Conservation (phyloP, 2,329 filamentous ascomycete genomes). For the Fulvia fulva region DNA sequence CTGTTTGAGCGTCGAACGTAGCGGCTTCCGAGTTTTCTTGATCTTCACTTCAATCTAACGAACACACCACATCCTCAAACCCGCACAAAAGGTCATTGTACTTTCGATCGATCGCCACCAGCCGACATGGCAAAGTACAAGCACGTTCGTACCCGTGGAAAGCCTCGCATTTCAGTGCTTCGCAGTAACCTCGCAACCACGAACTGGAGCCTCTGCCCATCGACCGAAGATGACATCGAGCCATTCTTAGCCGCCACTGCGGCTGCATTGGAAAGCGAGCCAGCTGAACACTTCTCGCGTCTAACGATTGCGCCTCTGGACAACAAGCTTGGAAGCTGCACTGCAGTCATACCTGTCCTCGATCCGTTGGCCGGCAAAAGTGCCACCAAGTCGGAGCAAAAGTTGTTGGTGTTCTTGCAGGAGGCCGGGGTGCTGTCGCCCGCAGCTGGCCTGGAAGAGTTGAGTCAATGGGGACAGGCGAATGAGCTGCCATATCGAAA, state of each 20-base stretch:
- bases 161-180: background rate
- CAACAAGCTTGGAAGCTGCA: too few relatives aligned
- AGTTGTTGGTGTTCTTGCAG: background rate
- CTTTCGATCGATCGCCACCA: background rate
- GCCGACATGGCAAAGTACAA: background rate
- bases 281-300: background rate
- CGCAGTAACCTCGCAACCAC: background rate
- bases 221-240: background rate
- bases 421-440: background rate
- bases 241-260: background rate
- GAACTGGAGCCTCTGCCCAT: background rate
- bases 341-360: background rate
- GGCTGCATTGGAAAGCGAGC: background rate
- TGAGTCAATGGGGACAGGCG: background rate
- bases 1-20: background rate
- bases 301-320: too few relatives aligned
- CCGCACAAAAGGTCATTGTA: background rate
- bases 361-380: background rate
- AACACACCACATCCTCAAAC: background rate
- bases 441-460: background rate
- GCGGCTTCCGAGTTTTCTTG: background rate
- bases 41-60: background rate
- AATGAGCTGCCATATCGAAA: background rate
- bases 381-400: background rate
- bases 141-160: background rate